Conservation (phyloP, 1,139 yeast genomes). For the Nadsonia commutata region DNA sequence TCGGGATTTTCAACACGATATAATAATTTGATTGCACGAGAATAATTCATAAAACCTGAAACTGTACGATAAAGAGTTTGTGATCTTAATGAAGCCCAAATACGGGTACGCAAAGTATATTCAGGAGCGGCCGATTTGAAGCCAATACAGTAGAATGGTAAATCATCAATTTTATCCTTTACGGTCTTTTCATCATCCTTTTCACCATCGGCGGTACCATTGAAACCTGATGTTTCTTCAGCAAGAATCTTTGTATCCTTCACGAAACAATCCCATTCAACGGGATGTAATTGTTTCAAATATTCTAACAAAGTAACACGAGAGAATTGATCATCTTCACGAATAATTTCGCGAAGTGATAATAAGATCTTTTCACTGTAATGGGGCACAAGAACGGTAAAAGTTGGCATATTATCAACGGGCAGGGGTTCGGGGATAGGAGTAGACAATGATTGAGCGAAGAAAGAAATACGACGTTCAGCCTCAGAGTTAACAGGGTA, state of each 20-base stretch:
- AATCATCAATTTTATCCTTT: constrained; percentile 85
- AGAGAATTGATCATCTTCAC: constrained; percentile 97
- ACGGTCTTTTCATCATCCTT: constrained; percentile 56
- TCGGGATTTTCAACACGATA: constrained; percentile 99
- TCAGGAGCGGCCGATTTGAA: constrained; percentile 99
- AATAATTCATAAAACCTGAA: constrained; percentile 97
- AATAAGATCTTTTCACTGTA: constrained; percentile 92
- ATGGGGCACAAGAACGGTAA: constrained; percentile 95
- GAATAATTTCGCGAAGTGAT: constrained; percentile 90
- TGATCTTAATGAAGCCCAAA: constrained; percentile 97
- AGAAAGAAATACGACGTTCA: constrained; percentile 97
- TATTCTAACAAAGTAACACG: constrained; percentile 93
- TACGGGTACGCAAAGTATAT: constrained; percentile 93
- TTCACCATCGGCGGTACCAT: constrained; percentile 17
- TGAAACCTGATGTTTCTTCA: constrained; percentile 44
- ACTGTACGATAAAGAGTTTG: constrained; percentile 97
- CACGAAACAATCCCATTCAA: constrained; percentile 98
- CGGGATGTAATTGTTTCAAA: constrained; percentile 93
- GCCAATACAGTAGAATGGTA: constrained; percentile 89
- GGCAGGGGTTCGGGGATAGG: constrained; percentile 98
- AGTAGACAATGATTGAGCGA: constrained; percentile 95
- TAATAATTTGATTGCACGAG: constrained; percentile 91
- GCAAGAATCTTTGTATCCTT: constrained; percentile 97
- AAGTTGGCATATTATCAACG: constrained; percentile 98
- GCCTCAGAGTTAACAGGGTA: constrained; percentile 96